Conservation (phyloP, 306 rosid species). For the Prosopis cineraria region DNA sequence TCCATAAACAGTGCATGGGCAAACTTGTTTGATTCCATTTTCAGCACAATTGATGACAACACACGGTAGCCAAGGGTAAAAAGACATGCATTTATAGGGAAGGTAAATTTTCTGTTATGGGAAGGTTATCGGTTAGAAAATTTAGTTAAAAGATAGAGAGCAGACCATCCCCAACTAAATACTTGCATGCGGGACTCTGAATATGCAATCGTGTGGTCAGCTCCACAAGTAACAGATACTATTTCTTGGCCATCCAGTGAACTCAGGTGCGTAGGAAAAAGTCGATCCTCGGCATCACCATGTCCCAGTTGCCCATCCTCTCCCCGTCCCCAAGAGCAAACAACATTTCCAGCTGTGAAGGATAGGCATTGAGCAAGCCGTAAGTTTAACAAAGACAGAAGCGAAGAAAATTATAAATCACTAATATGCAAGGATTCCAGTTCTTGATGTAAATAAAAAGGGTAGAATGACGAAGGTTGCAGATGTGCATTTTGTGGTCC, state of each 20-base stretch:
- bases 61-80: neutral
- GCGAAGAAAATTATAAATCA: neutral
- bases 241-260: constrained; percentile 79
- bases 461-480: neutral
- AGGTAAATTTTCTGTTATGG: neutral
- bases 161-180: constrained; percentile 98
- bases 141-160: constrained; percentile 26
- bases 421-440: neutral
- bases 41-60: constrained; percentile 1
- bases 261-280: constrained; percentile 69
- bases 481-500: neutral
- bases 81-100: constrained; percentile 7
- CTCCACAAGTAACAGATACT: constrained; percentile 83
- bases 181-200: constrained; percentile 63
- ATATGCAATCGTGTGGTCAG: constrained; percentile 90
- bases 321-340: constrained; percentile 98
- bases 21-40: constrained; percentile 15
- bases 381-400: neutral
- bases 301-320: constrained; percentile 99
- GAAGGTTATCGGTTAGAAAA: neutral
- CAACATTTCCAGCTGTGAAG: constrained; percentile 79
- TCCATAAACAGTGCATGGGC: neutral
- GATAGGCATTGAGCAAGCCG: constrained; percentile 27
- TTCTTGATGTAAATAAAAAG: neutral
- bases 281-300: constrained; percentile 86